A percentile compares a stretch with the other conserved stretches of the same genome.
phyloP scores from a whole-genome alignment of 2,329 filamentous ascomycete genomes.

The Neoascochyta sp. region DNA sequence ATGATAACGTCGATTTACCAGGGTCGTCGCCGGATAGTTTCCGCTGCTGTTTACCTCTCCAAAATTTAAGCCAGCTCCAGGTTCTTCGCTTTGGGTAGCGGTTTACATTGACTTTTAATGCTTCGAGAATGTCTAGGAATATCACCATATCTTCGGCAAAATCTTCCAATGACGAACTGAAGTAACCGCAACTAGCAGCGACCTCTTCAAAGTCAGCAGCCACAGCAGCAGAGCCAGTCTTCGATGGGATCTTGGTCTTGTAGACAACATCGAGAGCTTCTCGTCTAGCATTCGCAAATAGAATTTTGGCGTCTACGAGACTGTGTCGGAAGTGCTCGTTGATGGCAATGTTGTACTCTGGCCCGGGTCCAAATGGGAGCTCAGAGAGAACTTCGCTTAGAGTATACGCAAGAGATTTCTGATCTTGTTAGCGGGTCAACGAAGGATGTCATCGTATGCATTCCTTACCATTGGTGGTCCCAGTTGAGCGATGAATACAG shows the following conservation, averaged over 20 bases:
- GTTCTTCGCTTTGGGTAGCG: slow-evolving; percentile 59
- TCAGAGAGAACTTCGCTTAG: slow-evolving; percentile 85
- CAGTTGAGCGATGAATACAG: slow-evolving; percentile 80
- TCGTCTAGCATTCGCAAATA: slow-evolving; percentile 74
- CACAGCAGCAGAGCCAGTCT: slow-evolving; percentile 65
- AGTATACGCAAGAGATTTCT: slow-evolving; percentile 88
- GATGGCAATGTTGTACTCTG: slow-evolving; percentile 65
- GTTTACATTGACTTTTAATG: slow-evolving; percentile 70
- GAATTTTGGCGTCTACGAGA: slow-evolving; percentile 70
- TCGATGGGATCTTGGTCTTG: slow-evolving; percentile 68
- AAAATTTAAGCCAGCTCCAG: slow-evolving; percentile 87
- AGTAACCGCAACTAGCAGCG: slow-evolving; percentile 94
- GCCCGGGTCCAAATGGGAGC: slow-evolving; percentile 70
- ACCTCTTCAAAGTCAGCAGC: slow-evolving; percentile 96
- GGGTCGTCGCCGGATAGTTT: slow-evolving; percentile 12
- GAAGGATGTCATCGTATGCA: background rate
- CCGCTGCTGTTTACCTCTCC: slow-evolving; percentile 46
- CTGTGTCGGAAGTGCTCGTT: slow-evolving; percentile 79
- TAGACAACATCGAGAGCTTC: slow-evolving; percentile 78
- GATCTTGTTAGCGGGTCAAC: slow-evolving; percentile 17
- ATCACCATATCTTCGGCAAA: slow-evolving; percentile 85
- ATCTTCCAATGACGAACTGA: slow-evolving; percentile 85
- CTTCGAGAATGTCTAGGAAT: slow-evolving; percentile 79
- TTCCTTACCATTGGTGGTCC: slow-evolving; percentile 74
- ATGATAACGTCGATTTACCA: slow-evolving; percentile 10